Conservation (phyloP, 306 rosid species). For the Quercus rubra region DNA sequence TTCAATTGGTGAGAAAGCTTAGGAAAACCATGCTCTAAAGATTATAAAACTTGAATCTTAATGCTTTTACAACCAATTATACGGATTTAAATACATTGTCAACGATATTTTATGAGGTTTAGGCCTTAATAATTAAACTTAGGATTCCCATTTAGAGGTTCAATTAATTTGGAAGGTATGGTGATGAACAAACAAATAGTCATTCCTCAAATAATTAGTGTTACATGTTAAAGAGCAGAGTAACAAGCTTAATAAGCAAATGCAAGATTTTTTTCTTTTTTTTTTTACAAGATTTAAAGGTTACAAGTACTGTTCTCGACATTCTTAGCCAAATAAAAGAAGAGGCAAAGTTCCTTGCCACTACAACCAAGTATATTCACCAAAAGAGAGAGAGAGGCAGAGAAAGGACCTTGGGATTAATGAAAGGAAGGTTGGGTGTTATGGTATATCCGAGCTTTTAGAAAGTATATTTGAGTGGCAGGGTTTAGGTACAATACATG, state of each 20-base stretch:
- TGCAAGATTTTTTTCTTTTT: too few relatives aligned
- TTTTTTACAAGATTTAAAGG: neutral
- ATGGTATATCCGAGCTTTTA: slow-evolving; percentile 86
- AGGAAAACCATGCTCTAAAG: too few relatives aligned
- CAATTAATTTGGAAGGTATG: too few relatives aligned
- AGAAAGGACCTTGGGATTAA: slow-evolving; percentile 73
- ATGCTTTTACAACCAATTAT: too few relatives aligned
- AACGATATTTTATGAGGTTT: too few relatives aligned
- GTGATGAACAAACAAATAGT: neutral
- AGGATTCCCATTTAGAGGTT: too few relatives aligned
- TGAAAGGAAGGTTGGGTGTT: slow-evolving; percentile 64
- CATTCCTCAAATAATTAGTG: neutral
- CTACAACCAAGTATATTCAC: slow-evolving; percentile 43
- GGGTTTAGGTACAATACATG: slow-evolving; percentile 71
- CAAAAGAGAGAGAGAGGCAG: slow-evolving; percentile 24
- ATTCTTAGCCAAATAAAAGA: slow-evolving; percentile 32
- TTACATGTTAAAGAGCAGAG: neutral
- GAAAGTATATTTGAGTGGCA: slow-evolving; percentile 85
- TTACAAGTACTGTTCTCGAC: too few relatives aligned
- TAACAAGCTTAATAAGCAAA: too few relatives aligned
- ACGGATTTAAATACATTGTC: too few relatives aligned
- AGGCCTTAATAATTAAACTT: too few relatives aligned
- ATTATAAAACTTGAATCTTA: too few relatives aligned
- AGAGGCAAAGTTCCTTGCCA: slow-evolving; percentile 36
- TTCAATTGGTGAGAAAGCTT: too few relatives aligned